Conservation (phyloP, 192 early-diverging fungal species). For the Coemansia sp. region DNA sequence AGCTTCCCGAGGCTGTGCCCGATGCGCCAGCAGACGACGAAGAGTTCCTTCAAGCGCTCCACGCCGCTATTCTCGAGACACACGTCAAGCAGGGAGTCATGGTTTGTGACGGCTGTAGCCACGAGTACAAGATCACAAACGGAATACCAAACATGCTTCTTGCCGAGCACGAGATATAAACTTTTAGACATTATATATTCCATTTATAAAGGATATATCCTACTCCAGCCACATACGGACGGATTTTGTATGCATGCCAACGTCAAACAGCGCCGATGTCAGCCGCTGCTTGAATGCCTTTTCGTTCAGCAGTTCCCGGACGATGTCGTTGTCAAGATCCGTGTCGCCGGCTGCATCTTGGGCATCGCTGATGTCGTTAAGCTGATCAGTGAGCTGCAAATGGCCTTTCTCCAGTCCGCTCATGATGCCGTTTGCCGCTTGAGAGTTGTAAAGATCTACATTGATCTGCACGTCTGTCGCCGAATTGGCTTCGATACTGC, state of each 20-base stretch:
- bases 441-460: conserved; percentile 23
- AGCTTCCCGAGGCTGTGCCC: conserved; percentile 34
- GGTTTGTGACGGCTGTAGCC: conserved; percentile 87
- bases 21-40: conserved; percentile 33
- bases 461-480: conserved; percentile 16
- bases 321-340: conserved; percentile 53
- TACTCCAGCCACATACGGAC: conserved; percentile 74
- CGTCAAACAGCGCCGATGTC: conserved; percentile 82
- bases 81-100: conserved; percentile 86
- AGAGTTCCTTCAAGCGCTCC: conserved; percentile 66
- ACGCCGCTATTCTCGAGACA: conserved; percentile 82
- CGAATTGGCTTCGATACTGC: conserved; percentile 8
- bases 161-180: conserved; percentile 68
- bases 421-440: conserved; percentile 25
- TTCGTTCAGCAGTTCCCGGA: conserved; percentile 56
- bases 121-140: conserved; percentile 88
- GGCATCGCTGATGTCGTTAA: conserved; percentile 55
- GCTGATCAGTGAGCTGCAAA: conserved; percentile 50
- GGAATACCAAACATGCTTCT: conserved; percentile 93
- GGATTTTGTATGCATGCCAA: conserved; percentile 87
- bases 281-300: conserved; percentile 80
- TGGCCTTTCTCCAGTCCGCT: conserved; percentile 49
- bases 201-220: neutral
- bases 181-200: neutral
- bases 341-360: conserved; percentile 48